Conservation (phyloP, 2,329 filamentous ascomycete genomes). For the Cladophialophora yegresii region DNA sequence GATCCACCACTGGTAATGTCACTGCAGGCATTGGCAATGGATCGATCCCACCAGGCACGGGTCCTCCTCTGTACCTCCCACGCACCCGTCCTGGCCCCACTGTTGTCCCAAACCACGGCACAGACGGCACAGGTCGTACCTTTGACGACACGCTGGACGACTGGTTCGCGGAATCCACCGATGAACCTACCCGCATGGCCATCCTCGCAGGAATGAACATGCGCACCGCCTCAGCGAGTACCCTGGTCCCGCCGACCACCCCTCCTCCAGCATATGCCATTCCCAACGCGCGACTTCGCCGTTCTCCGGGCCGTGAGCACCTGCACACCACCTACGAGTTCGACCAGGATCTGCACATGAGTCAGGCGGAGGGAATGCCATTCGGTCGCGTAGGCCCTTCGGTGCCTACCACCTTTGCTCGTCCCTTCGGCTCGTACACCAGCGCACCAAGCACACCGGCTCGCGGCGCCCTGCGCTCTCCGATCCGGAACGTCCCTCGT, state of each 20-base stretch:
- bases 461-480: not conserved
- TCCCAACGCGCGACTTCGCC: not conserved
- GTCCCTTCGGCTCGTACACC: not conserved
- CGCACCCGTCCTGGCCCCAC: not conserved
- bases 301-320: not conserved
- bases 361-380: not conserved
- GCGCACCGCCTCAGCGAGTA: slow-evolving; percentile 2
- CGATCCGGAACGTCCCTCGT: not conserved
- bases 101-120: not conserved
- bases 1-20: not conserved
- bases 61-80: not conserved
- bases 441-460: not conserved
- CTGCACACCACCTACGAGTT: not conserved
- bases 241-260: slow-evolving; percentile 1
- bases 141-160: slow-evolving; percentile 9
- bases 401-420: not conserved
- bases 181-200: slow-evolving; percentile 1
- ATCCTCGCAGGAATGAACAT: slow-evolving; percentile 6
- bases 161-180: slow-evolving; percentile 8
- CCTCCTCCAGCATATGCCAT: not conserved
- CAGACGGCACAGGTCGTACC: not conserved
- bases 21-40: not conserved
- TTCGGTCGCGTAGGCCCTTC: not conserved
- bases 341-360: not conserved
- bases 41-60: not conserved